Conservation (phyloP, 805 yeast species). For the Spathaspora sp. region DNA sequence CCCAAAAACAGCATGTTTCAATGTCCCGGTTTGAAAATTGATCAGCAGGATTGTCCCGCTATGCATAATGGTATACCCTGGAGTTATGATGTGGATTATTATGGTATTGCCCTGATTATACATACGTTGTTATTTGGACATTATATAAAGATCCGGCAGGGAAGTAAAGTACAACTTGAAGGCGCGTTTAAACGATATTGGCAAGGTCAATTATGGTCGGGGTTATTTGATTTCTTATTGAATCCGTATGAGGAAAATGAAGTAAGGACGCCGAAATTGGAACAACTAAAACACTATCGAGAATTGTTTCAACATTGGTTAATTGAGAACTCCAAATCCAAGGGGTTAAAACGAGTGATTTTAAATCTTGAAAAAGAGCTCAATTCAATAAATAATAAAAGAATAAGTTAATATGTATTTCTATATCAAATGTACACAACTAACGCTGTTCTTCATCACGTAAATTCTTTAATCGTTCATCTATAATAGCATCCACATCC, state of each 20-base stretch:
- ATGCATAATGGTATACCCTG: constrained; percentile 59
- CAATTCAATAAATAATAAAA: constrained; percentile 12
- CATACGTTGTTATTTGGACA: constrained; percentile 73
- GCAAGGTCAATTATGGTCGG: constrained; percentile 70
- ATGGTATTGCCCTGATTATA: constrained; percentile 72
- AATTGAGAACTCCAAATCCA: constrained; percentile 12
- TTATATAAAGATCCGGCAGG: constrained; percentile 44
- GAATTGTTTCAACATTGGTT: constrained; percentile 42
- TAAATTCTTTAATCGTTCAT: constrained; percentile 33
- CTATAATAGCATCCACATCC: constrained; percentile 54
- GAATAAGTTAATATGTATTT: background rate
- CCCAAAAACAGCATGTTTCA: constrained; percentile 46
- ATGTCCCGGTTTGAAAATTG: constrained; percentile 53
- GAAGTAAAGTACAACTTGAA: constrained; percentile 31
- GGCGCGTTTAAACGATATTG: constrained; percentile 66
- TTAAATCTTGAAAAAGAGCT: constrained; percentile 30
- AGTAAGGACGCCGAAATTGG: constrained; percentile 37
- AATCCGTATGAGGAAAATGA: constrained; percentile 45
- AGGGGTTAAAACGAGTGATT: constrained; percentile 28
- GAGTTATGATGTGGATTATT: constrained; percentile 80
- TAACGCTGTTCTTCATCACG: background rate
- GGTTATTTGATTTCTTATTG: constrained; percentile 58
- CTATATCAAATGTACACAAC: background rate
- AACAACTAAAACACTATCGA: constrained; percentile 31
- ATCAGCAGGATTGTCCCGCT: constrained; percentile 70